A percentile compares a stretch with the other conserved stretches of the same genome.
Evolutionary conservation across 2,329 filamentous ascomycete genomes (phyloP).

Genomic region (Eurotiales sp.): DNA sequence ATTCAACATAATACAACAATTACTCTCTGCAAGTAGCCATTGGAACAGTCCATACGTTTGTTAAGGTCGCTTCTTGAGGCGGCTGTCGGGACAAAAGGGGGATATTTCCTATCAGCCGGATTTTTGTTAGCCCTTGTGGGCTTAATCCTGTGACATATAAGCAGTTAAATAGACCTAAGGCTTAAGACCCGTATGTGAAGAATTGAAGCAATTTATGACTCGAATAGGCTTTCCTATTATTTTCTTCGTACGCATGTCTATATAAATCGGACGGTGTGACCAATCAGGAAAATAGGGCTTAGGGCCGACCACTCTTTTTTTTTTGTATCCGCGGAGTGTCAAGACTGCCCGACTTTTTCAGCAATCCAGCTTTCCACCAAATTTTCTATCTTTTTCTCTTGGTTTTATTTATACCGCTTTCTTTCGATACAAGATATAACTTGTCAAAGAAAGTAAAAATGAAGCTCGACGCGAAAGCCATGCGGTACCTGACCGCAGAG

Average conservation of each 20-base stretch:
- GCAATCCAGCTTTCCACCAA: background rate
- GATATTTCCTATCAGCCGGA: background rate
- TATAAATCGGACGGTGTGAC: no score
- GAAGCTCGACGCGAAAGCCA: constrained; percentile 91
- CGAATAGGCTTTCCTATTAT: no score
- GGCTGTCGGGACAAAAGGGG: background rate
- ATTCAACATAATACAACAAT: constrained; percentile 28
- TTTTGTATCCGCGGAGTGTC: constrained; percentile 22
- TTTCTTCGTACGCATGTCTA: no score
- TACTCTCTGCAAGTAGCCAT: background rate
- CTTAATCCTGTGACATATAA: constrained; percentile 9
- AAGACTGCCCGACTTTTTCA: constrained; percentile 13
- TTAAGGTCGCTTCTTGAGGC: background rate
- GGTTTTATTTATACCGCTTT: background rate
- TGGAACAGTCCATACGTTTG: background rate
- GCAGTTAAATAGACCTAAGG: constrained; percentile 9
- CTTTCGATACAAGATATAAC: background rate
- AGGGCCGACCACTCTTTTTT: constrained; percentile 33
- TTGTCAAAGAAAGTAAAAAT: constrained; percentile 50
- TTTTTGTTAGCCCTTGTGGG: background rate
- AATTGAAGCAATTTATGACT: constrained; percentile 1
- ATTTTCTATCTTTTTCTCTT: background rate
- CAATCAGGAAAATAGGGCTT: constrained; percentile 35
- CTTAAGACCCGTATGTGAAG: constrained; percentile 2
- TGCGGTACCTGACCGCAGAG: constrained; percentile 86